Evolutionary conservation across 768 basidiomycete genomes (phyloP).

Genomic region (Tephrocybe rancida): DNA sequence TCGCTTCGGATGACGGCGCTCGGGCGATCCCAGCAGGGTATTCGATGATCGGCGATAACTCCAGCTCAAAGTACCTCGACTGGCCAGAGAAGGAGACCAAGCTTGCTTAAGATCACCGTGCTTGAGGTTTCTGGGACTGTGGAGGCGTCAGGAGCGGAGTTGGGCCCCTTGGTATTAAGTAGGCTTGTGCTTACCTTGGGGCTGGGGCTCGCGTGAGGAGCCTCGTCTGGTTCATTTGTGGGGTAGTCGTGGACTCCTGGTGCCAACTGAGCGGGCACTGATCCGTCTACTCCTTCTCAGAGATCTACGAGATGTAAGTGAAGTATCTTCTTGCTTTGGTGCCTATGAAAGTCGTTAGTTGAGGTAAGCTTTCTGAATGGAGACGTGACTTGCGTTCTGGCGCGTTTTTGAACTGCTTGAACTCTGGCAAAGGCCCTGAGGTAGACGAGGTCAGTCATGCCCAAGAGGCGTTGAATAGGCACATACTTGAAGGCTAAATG

Average conservation of each 20-base stretch:
- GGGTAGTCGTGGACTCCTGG: no score
- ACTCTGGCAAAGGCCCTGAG: background rate
- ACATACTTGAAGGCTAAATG: background rate
- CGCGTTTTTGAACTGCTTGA: background rate
- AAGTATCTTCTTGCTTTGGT: background rate
- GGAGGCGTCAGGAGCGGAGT: background rate
- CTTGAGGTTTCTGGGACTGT: background rate
- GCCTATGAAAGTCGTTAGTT: no score
- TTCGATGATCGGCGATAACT: constrained; percentile 19
- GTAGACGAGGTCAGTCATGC: background rate
- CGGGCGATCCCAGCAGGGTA: background rate
- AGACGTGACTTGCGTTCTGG: background rate
- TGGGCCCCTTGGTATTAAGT: background rate
- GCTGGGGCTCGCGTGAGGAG: background rate
- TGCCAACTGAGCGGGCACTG: background rate
- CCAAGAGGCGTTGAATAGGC: background rate
- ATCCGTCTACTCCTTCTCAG: background rate
- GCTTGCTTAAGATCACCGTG: background rate
- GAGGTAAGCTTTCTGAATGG: no score
- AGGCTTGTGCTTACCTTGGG: background rate
- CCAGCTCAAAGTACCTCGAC: constrained; percentile 16
- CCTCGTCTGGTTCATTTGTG: no score
- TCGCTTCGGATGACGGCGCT: constrained; percentile 9
- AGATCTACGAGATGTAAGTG: background rate
- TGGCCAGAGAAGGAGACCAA: constrained; percentile 10